A percentile compares a stretch with the other conserved stretches of the same genome.
Evolutionary conservation across 192 early-diverging fungal species (phyloP).

Genomic region (Podila verticillata): DNA sequence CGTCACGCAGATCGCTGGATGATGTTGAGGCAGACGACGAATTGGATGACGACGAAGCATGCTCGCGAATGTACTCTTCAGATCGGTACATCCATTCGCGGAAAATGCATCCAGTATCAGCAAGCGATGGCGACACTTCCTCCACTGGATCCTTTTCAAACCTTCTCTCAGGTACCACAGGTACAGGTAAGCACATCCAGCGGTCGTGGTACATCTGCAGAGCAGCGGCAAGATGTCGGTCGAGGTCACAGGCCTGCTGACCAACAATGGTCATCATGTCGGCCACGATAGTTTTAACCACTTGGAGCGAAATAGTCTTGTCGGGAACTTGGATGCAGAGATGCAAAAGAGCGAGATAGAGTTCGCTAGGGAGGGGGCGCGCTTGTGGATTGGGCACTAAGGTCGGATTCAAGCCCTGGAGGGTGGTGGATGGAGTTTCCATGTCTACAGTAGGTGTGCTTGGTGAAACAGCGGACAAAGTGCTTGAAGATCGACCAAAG

Average conservation of each 20-base stretch:
- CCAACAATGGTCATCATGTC: conserved; percentile 30
- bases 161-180: not conserved
- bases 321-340: conserved; percentile 24
- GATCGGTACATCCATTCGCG: conserved; percentile 34
- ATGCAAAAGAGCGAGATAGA: conserved; percentile 39
- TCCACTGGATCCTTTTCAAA: not conserved
- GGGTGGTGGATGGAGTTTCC: not conserved
- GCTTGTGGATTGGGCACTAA: conserved; percentile 7
- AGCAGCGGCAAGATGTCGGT: conserved; percentile 28
- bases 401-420: conserved; percentile 29
- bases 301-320: not conserved
- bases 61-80: conserved; percentile 11
- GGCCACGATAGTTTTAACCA: conserved; percentile 27
- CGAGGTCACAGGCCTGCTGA: conserved; percentile 19
- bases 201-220: conserved; percentile 35
- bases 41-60: not conserved
- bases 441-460: not conserved
- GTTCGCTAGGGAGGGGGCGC: conserved; percentile 22
- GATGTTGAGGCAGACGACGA: not conserved
- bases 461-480: not conserved
- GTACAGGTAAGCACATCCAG: conserved; percentile 17
- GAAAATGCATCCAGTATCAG: not conserved
- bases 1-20: not conserved
- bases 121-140: not conserved
- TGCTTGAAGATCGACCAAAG: not conserved